phyloP scores from a whole-genome alignment of 2,329 filamentous ascomycete species.

The Lizonia empirigonia region DNA sequence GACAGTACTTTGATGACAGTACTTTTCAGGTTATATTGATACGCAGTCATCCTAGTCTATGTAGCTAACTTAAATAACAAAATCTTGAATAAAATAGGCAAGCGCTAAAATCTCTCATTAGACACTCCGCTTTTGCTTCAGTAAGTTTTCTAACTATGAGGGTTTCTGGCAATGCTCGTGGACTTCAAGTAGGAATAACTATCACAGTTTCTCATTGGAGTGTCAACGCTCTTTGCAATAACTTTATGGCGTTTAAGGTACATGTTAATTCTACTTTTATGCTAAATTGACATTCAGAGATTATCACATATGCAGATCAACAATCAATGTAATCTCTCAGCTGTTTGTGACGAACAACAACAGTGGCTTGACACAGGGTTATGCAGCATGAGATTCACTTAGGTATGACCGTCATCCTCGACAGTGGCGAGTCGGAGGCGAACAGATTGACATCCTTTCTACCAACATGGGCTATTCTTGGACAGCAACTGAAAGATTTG shows the following conservation, averaged over 20 bases:
- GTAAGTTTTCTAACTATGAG: slow-evolving; percentile 68
- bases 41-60: slow-evolving; percentile 72
- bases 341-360: slow-evolving; percentile 55
- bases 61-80: slow-evolving; percentile 69
- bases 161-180: slow-evolving; percentile 65
- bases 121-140: slow-evolving; percentile 52
- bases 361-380: slow-evolving; percentile 63
- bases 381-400: slow-evolving; percentile 65
- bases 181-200: slow-evolving; percentile 61
- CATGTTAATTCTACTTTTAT: no score
- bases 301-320: slow-evolving; percentile 22
- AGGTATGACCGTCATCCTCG: slow-evolving; percentile 68
- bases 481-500: slow-evolving; percentile 67
- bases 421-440: slow-evolving; percentile 66
- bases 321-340: background rate
- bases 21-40: slow-evolving; percentile 74
- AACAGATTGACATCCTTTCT: slow-evolving; percentile 69
- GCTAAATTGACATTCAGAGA: slow-evolving; percentile 58
- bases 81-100: slow-evolving; percentile 34
- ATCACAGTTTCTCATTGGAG: slow-evolving; percentile 67
- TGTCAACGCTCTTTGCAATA: slow-evolving; percentile 68
- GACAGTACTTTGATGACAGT: slow-evolving; percentile 71
- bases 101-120: background rate
- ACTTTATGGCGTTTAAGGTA: slow-evolving; percentile 69
- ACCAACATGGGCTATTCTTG: slow-evolving; percentile 71